Percentiles rank a stretch among this genome's conserved stretches.
Conservation (phyloP, 1,284 basidiomycete genomes). For the Inonotus hispidus region DNA sequence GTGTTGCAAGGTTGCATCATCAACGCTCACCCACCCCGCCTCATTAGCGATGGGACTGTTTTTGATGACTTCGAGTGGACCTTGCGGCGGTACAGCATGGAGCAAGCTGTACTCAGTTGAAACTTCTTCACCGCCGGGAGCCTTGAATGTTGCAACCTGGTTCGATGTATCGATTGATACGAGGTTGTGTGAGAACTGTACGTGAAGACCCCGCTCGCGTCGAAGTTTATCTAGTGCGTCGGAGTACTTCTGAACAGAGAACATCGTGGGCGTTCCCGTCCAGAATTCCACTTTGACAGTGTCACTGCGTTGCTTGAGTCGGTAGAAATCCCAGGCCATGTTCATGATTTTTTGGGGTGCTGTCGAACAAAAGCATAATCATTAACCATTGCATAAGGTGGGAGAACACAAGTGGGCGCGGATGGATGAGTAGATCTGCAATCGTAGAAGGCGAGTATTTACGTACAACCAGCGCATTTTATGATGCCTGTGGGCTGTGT, state of each 20-base stretch:
- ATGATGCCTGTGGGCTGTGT: conserved; percentile 94
- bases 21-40: conserved; percentile 85
- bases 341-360: conserved; percentile 94
- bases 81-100: conserved; percentile 91
- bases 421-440: no score
- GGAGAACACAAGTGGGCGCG: no score
- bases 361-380: conserved; percentile 26
- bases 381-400: no score
- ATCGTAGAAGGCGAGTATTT: no score
- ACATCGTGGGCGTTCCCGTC: conserved; percentile 94
- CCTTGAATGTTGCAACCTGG: conserved; percentile 82
- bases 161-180: conserved; percentile 58
- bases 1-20: conserved; percentile 78
- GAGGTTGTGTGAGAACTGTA: conserved; percentile 82
- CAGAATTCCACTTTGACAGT: conserved; percentile 77
- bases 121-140: conserved; percentile 57
- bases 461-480: conserved; percentile 88
- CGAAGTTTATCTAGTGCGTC: conserved; percentile 80
- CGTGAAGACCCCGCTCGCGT: conserved; percentile 74
- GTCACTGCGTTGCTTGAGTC: conserved; percentile 49
- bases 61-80: conserved; percentile 81
- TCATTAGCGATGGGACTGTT: conserved; percentile 72
- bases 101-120: conserved; percentile 79
- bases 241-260: conserved; percentile 87
- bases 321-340: conserved; percentile 85